Conservation (phyloP, 73 alveolate species). For the Paramecium bursaria region DNA sequence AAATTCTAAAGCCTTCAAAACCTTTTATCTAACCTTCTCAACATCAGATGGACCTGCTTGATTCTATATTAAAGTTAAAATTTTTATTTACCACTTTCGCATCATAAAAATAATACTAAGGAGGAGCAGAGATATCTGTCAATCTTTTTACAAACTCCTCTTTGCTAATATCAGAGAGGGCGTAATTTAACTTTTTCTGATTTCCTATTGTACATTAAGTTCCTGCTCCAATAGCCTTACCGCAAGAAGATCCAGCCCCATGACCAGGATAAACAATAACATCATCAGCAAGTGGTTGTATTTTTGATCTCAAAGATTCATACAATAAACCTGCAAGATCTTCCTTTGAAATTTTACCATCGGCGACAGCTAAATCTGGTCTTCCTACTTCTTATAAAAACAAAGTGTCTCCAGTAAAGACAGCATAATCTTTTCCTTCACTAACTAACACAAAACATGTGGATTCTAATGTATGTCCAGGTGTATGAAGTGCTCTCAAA, state of each 20-base stretch:
- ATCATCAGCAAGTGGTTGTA: constrained; percentile 75
- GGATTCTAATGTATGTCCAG: constrained; percentile 82
- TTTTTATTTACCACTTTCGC: constrained; percentile 6
- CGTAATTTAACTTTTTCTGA: constrained; percentile 55
- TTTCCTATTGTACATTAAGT: constrained; percentile 64
- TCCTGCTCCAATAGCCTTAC: constrained; percentile 68
- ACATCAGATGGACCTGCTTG: constrained; percentile 53
- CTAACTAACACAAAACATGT: constrained; percentile 71
- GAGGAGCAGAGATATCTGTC: constrained; percentile 71
- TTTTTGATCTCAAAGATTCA: constrained; percentile 71
- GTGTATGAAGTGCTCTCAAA: constrained; percentile 74
- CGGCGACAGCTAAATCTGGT: constrained; percentile 80
- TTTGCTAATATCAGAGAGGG: constrained; percentile 48
- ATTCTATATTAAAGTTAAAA: constrained; percentile 6
- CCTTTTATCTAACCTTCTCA: constrained; percentile 12
- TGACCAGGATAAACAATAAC: constrained; percentile 85
- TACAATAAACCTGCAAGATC: constrained; percentile 61
- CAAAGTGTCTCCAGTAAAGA: constrained; percentile 86
- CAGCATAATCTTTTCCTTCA: constrained; percentile 66
- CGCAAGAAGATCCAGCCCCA: constrained; percentile 85
- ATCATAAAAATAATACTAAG: constrained; percentile 72
- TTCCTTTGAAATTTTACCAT: constrained; percentile 50
- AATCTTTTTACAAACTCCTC: constrained; percentile 55
- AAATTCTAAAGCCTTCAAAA: background rate
- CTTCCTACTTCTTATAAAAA: constrained; percentile 84